These are phyloP conservation scores for Xylaria acuta DNA, from an alignment of 495 filamentous ascomycete species.

Conservation along the genomic window DNA sequence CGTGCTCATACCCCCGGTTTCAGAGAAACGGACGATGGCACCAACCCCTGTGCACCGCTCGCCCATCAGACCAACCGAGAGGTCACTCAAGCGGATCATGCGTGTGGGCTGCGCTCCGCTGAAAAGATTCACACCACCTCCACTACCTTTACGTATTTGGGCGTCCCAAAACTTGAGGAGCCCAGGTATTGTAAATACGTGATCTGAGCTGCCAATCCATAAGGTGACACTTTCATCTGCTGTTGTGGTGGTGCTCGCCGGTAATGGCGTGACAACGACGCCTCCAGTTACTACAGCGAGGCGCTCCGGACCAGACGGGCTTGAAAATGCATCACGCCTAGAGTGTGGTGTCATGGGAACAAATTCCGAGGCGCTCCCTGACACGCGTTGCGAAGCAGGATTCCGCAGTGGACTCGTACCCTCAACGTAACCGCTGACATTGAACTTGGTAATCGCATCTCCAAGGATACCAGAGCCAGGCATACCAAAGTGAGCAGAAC, in stretches of 20 bases:
- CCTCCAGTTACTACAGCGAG: slow-evolving; percentile 60
- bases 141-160: slow-evolving; percentile 62
- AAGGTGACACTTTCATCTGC: slow-evolving; percentile 70
- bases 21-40: slow-evolving; percentile 54
- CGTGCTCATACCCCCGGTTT: slow-evolving; percentile 37
- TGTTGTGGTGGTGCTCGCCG: slow-evolving; percentile 54
- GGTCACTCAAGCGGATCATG: slow-evolving; percentile 55
- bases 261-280: slow-evolving; percentile 61
- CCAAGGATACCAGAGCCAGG: slow-evolving; percentile 64
- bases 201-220: slow-evolving; percentile 68
- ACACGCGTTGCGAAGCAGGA: slow-evolving; percentile 42
- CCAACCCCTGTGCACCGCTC: slow-evolving; percentile 67
- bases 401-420: slow-evolving; percentile 52
- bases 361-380: slow-evolving; percentile 53
- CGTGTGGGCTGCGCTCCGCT: slow-evolving; percentile 53
- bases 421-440: slow-evolving; percentile 71
- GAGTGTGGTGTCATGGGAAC: slow-evolving; percentile 88
- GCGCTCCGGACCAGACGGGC: slow-evolving; percentile 43
- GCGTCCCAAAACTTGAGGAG: slow-evolving; percentile 70
- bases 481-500: slow-evolving; percentile 62
- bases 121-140: slow-evolving; percentile 65
- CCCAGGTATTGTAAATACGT: slow-evolving; percentile 65
- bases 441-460: slow-evolving; percentile 69
- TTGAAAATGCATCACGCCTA: slow-evolving; percentile 58
- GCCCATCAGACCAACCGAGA: slow-evolving; percentile 65